Percentiles rank a stretch among this genome's conserved stretches.
Conservation (phyloP, 1,139 yeast genomes). For the Yarrowia galli region DNA sequence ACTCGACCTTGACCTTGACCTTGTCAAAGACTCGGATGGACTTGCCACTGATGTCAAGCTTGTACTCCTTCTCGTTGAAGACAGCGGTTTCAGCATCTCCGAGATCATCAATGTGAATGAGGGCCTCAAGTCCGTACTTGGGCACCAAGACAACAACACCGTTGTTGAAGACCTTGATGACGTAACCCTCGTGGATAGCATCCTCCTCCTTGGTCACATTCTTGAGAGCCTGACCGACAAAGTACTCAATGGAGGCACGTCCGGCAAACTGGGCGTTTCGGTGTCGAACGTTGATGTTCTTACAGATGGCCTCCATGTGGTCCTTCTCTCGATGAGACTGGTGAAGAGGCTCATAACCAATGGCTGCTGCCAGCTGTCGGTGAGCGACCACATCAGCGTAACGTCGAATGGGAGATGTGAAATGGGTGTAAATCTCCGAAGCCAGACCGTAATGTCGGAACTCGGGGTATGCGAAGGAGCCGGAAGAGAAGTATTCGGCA, state of each 20-base stretch:
- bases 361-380: conserved; percentile 96
- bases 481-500: conserved; percentile 95
- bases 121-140: conserved; percentile 95
- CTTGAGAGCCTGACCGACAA: conserved; percentile 92
- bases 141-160: conserved; percentile 97
- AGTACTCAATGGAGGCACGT: conserved; percentile 95
- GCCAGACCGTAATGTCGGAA: conserved; percentile 98
- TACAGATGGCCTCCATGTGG: conserved; percentile 88
- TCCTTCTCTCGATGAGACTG: conserved; percentile 83
- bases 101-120: conserved; percentile 80
- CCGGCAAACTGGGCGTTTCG: conserved; percentile 99
- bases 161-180: conserved; percentile 89
- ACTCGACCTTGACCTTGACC: conserved; percentile 80
- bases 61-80: conserved; percentile 80
- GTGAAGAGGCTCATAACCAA: conserved; percentile 87
- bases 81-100: conserved; percentile 70
- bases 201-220: conserved; percentile 60
- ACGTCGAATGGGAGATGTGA: conserved; percentile 97
- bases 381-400: conserved; percentile 98
- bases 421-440: conserved; percentile 96
- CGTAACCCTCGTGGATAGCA: conserved; percentile 82
- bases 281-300: conserved; percentile 91
- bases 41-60: conserved; percentile 60
- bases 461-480: conserved; percentile 91
- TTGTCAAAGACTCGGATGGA: conserved; percentile 81